Percentiles rank a stretch among this genome's conserved stretches.
Conservation (phyloP, 352 stramenopile genomes). For the Phytophthora idaei region DNA sequence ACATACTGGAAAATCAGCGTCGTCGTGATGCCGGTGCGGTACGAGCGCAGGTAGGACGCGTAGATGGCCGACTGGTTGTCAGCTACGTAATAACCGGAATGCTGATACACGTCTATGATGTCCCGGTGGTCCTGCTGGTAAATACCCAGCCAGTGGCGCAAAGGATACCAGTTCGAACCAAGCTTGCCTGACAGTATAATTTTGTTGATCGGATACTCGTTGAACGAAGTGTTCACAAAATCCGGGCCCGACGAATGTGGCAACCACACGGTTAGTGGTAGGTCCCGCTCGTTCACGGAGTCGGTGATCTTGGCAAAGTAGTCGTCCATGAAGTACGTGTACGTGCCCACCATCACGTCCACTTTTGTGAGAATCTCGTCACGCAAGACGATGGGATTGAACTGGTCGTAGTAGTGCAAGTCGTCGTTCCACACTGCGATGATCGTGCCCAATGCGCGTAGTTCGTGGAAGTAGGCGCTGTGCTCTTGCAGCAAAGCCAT, state of each 20-base stretch:
- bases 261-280: conserved; percentile 71
- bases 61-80: conserved; percentile 72
- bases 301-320: conserved; percentile 70
- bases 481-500: conserved; percentile 71
- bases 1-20: conserved; percentile 81
- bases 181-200: conserved; percentile 67
- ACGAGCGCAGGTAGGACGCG: conserved; percentile 72
- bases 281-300: conserved; percentile 54
- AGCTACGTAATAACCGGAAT: conserved; percentile 54
- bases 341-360: conserved; percentile 74
- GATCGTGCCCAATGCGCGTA: conserved; percentile 68
- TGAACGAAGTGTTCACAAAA: conserved; percentile 67
- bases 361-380: conserved; percentile 68
- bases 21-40: conserved; percentile 74
- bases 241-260: conserved; percentile 68
- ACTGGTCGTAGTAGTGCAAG: conserved; percentile 83
- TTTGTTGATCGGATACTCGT: conserved; percentile 77
- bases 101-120: conserved; percentile 71
- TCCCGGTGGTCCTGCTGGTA: conserved; percentile 52
- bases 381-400: conserved; percentile 59
- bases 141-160: conserved; percentile 69
- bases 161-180: conserved; percentile 61
- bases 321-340: conserved; percentile 81
- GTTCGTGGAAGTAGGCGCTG: conserved; percentile 69
- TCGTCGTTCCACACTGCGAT: conserved; percentile 83